Percentiles rank a stretch among this genome's conserved stretches.
These are phyloP conservation scores for Sugiyamaella neomexicana DNA, from an alignment of 1,139 yeast genomes.

Conservation along the genomic window DNA sequence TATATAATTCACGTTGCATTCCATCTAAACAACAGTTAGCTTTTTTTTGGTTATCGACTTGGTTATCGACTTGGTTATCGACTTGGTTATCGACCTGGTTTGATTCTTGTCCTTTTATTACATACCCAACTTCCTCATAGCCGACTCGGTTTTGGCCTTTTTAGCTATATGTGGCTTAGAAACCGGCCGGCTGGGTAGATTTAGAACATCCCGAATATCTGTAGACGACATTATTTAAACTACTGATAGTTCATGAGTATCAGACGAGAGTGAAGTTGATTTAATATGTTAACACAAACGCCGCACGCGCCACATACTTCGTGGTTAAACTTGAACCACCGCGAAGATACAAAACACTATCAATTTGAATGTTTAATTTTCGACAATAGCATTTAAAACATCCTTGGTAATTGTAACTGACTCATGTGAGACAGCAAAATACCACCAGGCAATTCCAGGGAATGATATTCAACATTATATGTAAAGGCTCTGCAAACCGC, in stretches of 20 bases:
- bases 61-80: no score
- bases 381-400: no score
- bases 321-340: no score
- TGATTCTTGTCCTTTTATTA: background rate
- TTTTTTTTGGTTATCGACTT: no score
- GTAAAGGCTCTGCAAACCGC: no score
- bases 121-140: conserved; percentile 26
- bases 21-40: conserved; percentile 51
- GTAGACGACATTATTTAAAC: conserved; percentile 43
- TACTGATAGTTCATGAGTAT: background rate
- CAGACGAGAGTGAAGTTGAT: background rate
- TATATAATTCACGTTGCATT: conserved; percentile 87
- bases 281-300: background rate
- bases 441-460: no score
- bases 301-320: background rate
- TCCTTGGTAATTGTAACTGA: no score
- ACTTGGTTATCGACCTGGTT: background rate
- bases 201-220: conserved; percentile 77
- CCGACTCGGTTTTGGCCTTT: conserved; percentile 24
- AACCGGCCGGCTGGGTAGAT: conserved; percentile 49
- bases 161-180: conserved; percentile 32
- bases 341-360: no score
- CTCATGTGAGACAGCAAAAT: no score
- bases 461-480: no score
- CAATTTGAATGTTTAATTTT: no score